Evolutionary conservation across 768 basidiomycete species (phyloP), one percentile per base, ranked within the genome.

Genomic region (Steccherinum ochraceum): DNA sequence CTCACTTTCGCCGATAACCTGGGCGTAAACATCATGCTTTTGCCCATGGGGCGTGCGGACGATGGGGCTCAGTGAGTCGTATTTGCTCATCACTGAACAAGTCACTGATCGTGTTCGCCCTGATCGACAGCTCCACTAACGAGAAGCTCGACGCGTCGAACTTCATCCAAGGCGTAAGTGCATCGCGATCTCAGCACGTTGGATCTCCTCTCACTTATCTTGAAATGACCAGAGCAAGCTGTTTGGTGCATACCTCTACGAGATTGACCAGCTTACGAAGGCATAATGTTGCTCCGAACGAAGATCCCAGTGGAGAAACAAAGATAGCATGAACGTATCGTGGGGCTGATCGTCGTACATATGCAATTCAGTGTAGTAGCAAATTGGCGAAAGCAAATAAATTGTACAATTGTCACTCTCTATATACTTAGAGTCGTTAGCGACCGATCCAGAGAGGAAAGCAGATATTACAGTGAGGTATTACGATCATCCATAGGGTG

Each of bases 1-100:
- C 75, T 97, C 51, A 94, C 92, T 1, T 95, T 98, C 64, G 91
- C 93, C 10, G 91, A 96, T 63, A 80, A 80, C 41, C 71, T 96
- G 43, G 81, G 81, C 12, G 85, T 93, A 50, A 96, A 93, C 61
- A 90, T 96, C 7, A 66, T 94, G 51, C 71, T 97, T 18, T 74
- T 97, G 24, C 95, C 93, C 0, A 94, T 95, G 85, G 93, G 93
- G 2, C 76, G 94, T 46, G 89, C 90, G 2, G 93, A 97, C 61
- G 95, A 98, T 56, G 95, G 94, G 58, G 89, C 92, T 40, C 91
- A 93, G 86, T 91, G 62, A 56, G 87, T 80, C n/a, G 1, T 13
- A 41, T 19, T 13, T 44, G 12, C 11, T 16, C 20, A 10, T 3
- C 16, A 5, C 7, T 39, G 0, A 18, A 25, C 24, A 30, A 46